A percentile compares a stretch with the other conserved stretches of the same genome.
Conservation (phyloP, 129 eudicot species). For the Logfia minima region DNA sequence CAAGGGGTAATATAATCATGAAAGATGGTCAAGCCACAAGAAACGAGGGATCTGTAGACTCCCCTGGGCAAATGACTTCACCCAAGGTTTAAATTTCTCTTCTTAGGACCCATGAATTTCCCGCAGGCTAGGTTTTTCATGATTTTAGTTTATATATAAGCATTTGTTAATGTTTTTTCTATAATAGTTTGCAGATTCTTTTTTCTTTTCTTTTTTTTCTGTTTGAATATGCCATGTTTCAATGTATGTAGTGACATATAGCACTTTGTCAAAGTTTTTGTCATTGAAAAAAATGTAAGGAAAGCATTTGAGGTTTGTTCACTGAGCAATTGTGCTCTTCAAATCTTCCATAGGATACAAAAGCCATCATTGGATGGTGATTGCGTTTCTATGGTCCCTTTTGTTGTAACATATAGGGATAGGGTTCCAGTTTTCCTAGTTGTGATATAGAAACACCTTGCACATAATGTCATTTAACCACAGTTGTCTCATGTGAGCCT, state of each 20-base stretch:
- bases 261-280: neutral
- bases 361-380: constrained; percentile 7
- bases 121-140: constrained; percentile 9
- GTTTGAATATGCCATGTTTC: neutral
- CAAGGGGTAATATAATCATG: constrained; percentile 68
- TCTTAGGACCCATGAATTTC: constrained; percentile 14
- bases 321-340: neutral
- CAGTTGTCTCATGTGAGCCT: neutral
- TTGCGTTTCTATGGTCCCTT: constrained; percentile 3
- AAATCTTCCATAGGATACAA: neutral
- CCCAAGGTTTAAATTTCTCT: constrained; percentile 60
- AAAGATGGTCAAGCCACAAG: constrained; percentile 86
- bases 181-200: neutral
- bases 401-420: neutral
- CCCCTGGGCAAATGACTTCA: constrained; percentile 82
- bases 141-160: neutral
- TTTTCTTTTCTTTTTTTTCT: neutral
- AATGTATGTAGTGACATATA: neutral
- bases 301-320: neutral
- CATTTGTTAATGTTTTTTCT: neutral
- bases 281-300: neutral
- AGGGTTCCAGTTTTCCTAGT: neutral
- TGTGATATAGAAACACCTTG: neutral
- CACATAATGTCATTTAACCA: neutral
- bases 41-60: constrained; percentile 86